Base-by-base conservation (phyloP, 164 flowering plant species). In the Aristolochia fimbriata region DNA sequence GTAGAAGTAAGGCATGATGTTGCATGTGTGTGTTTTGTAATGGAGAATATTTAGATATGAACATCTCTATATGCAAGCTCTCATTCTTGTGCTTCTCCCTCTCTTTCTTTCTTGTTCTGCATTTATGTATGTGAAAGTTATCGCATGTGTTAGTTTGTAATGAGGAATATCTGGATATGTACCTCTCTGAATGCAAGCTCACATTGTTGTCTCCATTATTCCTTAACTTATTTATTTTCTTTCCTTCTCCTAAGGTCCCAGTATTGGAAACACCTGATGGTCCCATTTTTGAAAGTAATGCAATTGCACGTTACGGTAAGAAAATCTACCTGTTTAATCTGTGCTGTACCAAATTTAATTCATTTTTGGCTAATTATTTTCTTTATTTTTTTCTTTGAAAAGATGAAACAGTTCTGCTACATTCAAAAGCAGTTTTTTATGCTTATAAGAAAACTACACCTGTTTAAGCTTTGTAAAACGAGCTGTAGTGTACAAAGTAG, bases 201-300 rank as follows among this genome's bases (percentile, higher is more conserved):
- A 17, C 31, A n/a, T 20, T 13, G 6, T 60, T 16, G 16, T 49
- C 30, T 37, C 23, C 5, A 3, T 21, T 52, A 17, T 43, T 46
- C 16, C 5, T 19, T 6, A 62, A 63, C 24, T 50, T 54, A 25
- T 17, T 58, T 13, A 23, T 21, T 71, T 21, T 9, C 37, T 15
- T 60, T 10, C 22, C 20, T 69, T n/a, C 10, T 31, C 56, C 7
- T 69, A 20, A 87, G 94, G 77, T 87, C 65, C 91, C 91, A 51
- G 86, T 87, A 41, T 63, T 85, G 71, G 88, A 87, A 71, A 87
- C 95, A 25, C 83, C 87, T 47, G 85, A 87, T 49, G 95, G 95
- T 58, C 74, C 88, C 19, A 24, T 87, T 15, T 87, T 85, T 73
- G 88, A 87, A 82, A 85, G 88, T 65, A 87, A 87, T 67, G 91